Evolutionary conservation across 768 basidiomycete genomes (phyloP), one percentile per base, ranked within the genome.

Genomic region (Cyclocybe cylindracea): DNA sequence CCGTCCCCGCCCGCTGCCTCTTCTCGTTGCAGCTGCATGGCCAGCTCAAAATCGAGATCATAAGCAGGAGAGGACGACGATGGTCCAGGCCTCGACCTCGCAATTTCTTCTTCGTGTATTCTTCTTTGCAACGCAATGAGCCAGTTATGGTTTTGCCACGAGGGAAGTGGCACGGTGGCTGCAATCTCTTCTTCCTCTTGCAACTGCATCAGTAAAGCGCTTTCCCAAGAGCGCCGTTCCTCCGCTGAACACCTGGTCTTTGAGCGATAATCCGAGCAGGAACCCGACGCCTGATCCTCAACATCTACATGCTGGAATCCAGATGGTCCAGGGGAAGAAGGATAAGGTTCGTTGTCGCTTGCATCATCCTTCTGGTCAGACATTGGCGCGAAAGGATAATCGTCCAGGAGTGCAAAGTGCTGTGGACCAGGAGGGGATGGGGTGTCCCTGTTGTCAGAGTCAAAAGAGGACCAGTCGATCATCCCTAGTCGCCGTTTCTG

Each of bases 11-110:
- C 40, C 8, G 32, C 51, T 79, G 77, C 72, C 39, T 66, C 76
- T 38, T 68, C 57, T 4, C 57, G 50, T 55, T 82, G 81, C 46
- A 75, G 56, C 29, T 65, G 50, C 11, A 61, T 48, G 3, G 76
- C 78, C 31, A 53, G 40, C 7, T 54, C 54, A 32, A 46, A 47
- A 19, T 53, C 43, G 24, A 24, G 24, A 24, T 24, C 24, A 24
- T 36, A 40, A 40, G 48, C 16, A 46, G 32, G 39, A 24, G 46
- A 46, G n/a, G 53, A 45, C 34, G 55, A 43, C 9, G 44, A 32
- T 31, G 46, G 31, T 7, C 39, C 45, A 9, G 39, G 38, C 18
- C 39, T 31, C 7, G 18, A 39, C 13, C 37, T 29, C 6, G 16
- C 13, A 24, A 41, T 47, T 18, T 58, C 54, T 33, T 56, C 55